phyloP scores from a whole-genome alignment of 2,329 filamentous ascomycete species.

The Aspergillus sp. region DNA sequence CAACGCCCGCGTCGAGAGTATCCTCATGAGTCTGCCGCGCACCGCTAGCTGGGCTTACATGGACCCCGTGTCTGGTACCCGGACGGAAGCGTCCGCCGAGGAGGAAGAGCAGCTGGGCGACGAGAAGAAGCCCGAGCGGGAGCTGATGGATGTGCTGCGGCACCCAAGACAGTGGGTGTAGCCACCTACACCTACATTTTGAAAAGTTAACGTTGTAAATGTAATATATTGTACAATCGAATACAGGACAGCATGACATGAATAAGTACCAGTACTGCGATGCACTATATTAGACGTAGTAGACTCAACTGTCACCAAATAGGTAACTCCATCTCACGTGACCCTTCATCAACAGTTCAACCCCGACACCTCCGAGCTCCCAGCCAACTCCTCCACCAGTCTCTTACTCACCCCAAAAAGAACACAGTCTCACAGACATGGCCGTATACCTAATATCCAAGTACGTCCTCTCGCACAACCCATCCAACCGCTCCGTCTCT shows the following conservation, averaged over 20 bases:
- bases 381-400: not conserved
- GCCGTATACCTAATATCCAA: conserved; percentile 41
- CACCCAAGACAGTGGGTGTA: conserved; percentile 62
- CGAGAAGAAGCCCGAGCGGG: conserved; percentile 59
- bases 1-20: conserved; percentile 88
- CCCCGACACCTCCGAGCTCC: not conserved
- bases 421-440: conserved; percentile 11
- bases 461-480: conserved; percentile 21
- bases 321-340: not conserved
- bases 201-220: no score
- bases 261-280: no score
- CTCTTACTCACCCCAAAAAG: not conserved
- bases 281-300: no score
- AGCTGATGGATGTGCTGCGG: conserved; percentile 69
- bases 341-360: not conserved
- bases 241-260: no score
- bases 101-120: conserved; percentile 33
- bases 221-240: no score
- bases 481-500: conserved; percentile 1
- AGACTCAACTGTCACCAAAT: no score
- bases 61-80: conserved; percentile 58
- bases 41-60: conserved; percentile 96
- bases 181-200: not conserved
- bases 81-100: conserved; percentile 49
- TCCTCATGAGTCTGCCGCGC: conserved; percentile 91